Percentiles rank a stretch among this genome's conserved stretches.
phyloP scores from a whole-genome alignment of 306 rosid genomes.

The apple (Malus domestica) region DNA sequence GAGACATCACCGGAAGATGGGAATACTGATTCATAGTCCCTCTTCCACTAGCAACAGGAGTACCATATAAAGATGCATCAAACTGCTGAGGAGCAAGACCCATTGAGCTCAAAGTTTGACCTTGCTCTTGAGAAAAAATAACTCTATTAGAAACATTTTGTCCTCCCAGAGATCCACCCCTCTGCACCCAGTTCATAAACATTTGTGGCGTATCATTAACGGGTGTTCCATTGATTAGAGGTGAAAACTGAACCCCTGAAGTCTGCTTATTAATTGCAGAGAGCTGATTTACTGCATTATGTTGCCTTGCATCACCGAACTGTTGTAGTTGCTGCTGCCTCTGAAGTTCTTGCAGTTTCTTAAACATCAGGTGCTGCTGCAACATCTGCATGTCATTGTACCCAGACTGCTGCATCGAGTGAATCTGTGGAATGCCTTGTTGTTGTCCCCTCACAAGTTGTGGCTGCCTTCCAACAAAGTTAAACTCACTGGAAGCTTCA shows the following conservation, averaged over 20 bases:
- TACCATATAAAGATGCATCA: conserved; percentile 40
- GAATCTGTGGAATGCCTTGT: conserved; percentile 22
- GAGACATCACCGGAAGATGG: conserved; percentile 30
- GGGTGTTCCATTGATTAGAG: conserved; percentile 41
- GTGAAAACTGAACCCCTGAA: conserved; percentile 33
- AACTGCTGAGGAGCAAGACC: conserved; percentile 38
- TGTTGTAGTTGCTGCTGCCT: conserved; percentile 51
- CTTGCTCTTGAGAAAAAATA: conserved; percentile 38
- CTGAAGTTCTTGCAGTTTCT: conserved; percentile 48
- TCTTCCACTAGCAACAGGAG: conserved; percentile 32
- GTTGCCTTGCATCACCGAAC: conserved; percentile 42
- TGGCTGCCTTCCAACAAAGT: conserved; percentile 37
- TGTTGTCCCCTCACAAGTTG: conserved; percentile 37
- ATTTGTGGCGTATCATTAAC: conserved; percentile 38
- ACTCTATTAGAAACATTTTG: conserved; percentile 33
- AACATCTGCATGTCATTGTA: conserved; percentile 43
- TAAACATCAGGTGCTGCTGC: conserved; percentile 44
- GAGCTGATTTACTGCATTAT: conserved; percentile 35
- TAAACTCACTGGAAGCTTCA: conserved; percentile 44
- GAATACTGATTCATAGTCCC: conserved; percentile 29
- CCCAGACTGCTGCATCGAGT: conserved; percentile 50
- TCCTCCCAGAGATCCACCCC: conserved; percentile 27
- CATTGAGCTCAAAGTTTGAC: conserved; percentile 27
- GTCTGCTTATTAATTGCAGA: conserved; percentile 38
- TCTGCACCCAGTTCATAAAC: conserved; percentile 42